These are phyloP conservation scores for Sporodiniella umbellata DNA, from an alignment of 371 early-diverging fungal species.

Conservation along the genomic window DNA sequence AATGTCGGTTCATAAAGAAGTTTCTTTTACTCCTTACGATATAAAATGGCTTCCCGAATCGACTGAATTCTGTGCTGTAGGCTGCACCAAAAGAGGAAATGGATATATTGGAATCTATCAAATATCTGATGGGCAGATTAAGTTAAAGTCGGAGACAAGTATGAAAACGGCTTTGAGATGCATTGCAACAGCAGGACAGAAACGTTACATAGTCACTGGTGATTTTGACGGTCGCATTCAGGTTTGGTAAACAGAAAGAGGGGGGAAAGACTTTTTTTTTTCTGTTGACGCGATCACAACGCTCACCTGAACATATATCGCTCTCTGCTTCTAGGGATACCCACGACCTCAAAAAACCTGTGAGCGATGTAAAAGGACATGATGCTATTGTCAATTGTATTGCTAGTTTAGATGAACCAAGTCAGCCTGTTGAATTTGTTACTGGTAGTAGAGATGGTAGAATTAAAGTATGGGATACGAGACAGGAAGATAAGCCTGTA, in stretches of 20 bases:
- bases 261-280: neutral
- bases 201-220: slow-evolving; percentile 70
- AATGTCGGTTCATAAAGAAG: too few species aligned
- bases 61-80: slow-evolving; percentile 66
- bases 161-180: slow-evolving; percentile 29
- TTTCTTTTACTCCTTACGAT: slow-evolving; percentile 41
- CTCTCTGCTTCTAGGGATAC: slow-evolving; percentile 56
- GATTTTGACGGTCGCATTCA: slow-evolving; percentile 71
- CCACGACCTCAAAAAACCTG: slow-evolving; percentile 60
- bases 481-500: slow-evolving; percentile 66
- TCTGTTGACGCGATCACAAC: too few species aligned
- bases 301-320: too few species aligned
- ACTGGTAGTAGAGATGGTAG: slow-evolving; percentile 75
- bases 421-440: slow-evolving; percentile 57
- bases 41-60: slow-evolving; percentile 72
- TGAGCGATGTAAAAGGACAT: slow-evolving; percentile 64
- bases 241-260: slow-evolving; percentile 44
- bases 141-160: slow-evolving; percentile 46
- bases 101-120: slow-evolving; percentile 65
- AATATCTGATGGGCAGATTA: slow-evolving; percentile 45
- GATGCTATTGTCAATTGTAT: slow-evolving; percentile 74
- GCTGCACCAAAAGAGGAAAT: slow-evolving; percentile 64
- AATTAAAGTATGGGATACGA: slow-evolving; percentile 80
- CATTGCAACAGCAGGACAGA: slow-evolving; percentile 50
- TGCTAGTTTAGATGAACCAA: slow-evolving; percentile 60